Base-by-base conservation (phyloP, 371 early-diverging fungal species). In the Lichtheimia corymbifera region DNA sequence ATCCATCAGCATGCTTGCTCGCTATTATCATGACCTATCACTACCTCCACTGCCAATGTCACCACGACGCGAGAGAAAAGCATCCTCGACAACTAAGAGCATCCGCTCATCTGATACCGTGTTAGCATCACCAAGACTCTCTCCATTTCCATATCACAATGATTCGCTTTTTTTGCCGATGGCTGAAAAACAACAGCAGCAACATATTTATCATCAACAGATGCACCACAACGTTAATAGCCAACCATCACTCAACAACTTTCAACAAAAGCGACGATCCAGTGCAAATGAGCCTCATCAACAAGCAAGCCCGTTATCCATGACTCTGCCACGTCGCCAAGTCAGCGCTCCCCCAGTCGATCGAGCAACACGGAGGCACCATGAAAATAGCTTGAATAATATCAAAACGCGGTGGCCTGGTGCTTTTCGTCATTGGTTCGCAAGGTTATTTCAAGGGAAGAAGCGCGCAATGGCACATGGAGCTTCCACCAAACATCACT, bases 81-180 rank as follows among this genome's bases (percentile, higher is more conserved):
- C 50, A 11, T 56, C 60, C 11, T 59, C 64, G 5, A 59, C 59
- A 18, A 54, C 61, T 12, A 40, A 35, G 5, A 63, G 51, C 15
- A 27, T 54, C 18, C 35, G 35, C 35, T 35, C 35, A 14, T 30
- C 62, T 11, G 70, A 70, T 51, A 45, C 55, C 25, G 70, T 70
- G 30, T 50, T 70, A 60, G 63, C 67, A 0, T 62, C 70, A 15
- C 65, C 70, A 1, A 59, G 66, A 0, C 43, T 61, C 11, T 57
- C 53, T 11, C 65, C 70, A 12, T 70, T 70, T 40, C 70, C 70
- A 3, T 70, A 70, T 50, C 70, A 70, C 61, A 70, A 70, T 28
- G 70, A 70, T 45, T 62, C 63, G 28, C 53, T 60, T 15, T 70
- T 70, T 41, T 50, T 70, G 11, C 70, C 70, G 9, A 63, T 58